A percentile compares a stretch with the other conserved stretches of the same genome.
These are phyloP conservation scores for Cytidiella melzeri DNA, from an alignment of 768 basidiomycete genomes.

Conservation along the genomic window DNA sequence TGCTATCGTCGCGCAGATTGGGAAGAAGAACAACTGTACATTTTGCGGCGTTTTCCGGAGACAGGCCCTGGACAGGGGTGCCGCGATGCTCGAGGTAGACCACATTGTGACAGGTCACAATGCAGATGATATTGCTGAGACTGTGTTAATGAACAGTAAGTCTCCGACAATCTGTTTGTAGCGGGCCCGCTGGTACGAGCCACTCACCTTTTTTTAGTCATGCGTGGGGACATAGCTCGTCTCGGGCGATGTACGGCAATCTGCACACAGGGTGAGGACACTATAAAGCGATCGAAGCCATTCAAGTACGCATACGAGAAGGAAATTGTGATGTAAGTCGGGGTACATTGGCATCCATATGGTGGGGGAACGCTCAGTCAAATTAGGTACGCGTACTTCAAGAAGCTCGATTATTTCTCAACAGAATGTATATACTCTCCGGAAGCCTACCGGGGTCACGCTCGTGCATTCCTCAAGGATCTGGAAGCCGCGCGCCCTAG, in stretches of 20 bases:
- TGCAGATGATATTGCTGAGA: constrained; percentile 98
- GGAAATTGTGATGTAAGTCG: constrained; percentile 94
- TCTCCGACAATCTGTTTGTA: constrained; percentile 11
- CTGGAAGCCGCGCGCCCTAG: constrained; percentile 91
- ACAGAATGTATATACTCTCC: constrained; percentile 99
- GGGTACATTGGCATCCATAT: not conserved
- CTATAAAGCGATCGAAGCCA: constrained; percentile 96
- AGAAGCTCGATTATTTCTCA: constrained; percentile 97
- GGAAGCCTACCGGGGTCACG: constrained; percentile 96
- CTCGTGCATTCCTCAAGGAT: constrained; percentile 90
- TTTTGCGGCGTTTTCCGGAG: constrained; percentile 98
- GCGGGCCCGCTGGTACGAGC: constrained; percentile 3
- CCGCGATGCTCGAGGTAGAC: constrained; percentile 80
- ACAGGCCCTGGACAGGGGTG: constrained; percentile 94
- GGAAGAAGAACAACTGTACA: constrained; percentile 97
- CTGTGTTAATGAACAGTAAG: constrained; percentile 97
- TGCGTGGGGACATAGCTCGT: constrained; percentile 95
- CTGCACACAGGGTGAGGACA: constrained; percentile 94
- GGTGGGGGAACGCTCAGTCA: not conserved
- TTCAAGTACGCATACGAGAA: constrained; percentile 99
- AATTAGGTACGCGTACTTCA: constrained; percentile 95
- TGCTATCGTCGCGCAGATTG: constrained; percentile 87
- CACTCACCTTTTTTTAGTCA: constrained; percentile 47
- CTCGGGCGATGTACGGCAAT: constrained; percentile 91
- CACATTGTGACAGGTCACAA: constrained; percentile 99